phyloP scores from a whole-genome alignment of 1,139 yeast species.

The Yamadazyma triangularis region DNA sequence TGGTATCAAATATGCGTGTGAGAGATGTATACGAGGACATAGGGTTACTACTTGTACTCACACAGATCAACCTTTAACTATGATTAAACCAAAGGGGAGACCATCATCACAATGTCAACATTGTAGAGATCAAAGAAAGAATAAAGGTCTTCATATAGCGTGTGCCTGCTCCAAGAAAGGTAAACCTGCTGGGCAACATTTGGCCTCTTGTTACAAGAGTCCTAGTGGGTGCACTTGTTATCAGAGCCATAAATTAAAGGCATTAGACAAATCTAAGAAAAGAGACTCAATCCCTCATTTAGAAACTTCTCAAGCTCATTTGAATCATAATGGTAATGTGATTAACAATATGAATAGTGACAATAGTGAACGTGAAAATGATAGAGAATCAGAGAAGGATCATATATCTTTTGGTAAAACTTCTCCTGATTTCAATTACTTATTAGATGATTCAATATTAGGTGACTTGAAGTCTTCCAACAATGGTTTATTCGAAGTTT shows the following conservation, averaged over 20 bases:
- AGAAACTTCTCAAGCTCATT: not conserved
- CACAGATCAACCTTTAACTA: constrained; percentile 82
- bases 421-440: constrained; percentile 17
- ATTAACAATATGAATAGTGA: constrained; percentile 3
- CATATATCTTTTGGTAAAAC: not conserved
- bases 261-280: constrained; percentile 26
- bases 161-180: constrained; percentile 70
- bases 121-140: constrained; percentile 76
- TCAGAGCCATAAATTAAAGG: constrained; percentile 12
- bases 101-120: constrained; percentile 91
- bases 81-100: constrained; percentile 94
- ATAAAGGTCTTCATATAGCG: constrained; percentile 62
- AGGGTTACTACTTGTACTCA: constrained; percentile 92
- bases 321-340: not conserved
- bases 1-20: constrained; percentile 95
- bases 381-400: constrained; percentile 1
- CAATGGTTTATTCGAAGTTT: constrained; percentile 27
- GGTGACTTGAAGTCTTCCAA: constrained; percentile 24
- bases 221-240: constrained; percentile 56
- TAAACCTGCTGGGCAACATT: constrained; percentile 41
- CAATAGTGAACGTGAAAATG: constrained; percentile 4
- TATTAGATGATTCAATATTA: constrained; percentile 27
- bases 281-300: constrained; percentile 3
- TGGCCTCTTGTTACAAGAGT: constrained; percentile 47
- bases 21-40: constrained; percentile 93